Evolutionary conservation across 495 filamentous ascomycete genomes (phyloP).

Genomic region (Aspergillus cristatus): DNA sequence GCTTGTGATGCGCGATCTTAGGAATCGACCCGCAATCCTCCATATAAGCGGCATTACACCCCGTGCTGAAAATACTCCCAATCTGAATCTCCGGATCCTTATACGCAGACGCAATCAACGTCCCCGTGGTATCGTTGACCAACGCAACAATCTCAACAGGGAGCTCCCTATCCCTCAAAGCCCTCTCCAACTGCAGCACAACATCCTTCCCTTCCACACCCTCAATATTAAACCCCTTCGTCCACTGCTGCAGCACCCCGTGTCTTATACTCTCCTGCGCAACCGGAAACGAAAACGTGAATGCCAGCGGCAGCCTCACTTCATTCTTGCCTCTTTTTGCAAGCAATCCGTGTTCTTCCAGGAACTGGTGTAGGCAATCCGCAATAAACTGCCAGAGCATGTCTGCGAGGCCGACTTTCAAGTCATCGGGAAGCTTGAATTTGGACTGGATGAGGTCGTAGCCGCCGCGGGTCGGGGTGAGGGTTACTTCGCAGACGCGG

Average conservation of each 20-base stretch:
- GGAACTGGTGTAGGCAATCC: conserved; percentile 76
- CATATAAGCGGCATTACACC: conserved; percentile 95
- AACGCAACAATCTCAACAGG: conserved; percentile 80
- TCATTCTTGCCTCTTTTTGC: too few species aligned
- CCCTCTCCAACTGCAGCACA: conserved; percentile 80
- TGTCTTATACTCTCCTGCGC: conserved; percentile 82
- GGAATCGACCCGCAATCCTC: conserved; percentile 74
- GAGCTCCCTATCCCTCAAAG: conserved; percentile 63
- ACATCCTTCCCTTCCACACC: conserved; percentile 89
- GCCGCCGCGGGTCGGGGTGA: conserved; percentile 71
- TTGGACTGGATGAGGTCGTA: conserved; percentile 92
- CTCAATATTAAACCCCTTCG: conserved; percentile 86
- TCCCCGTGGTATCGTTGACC: conserved; percentile 93
- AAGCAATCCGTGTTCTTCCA: conserved; percentile 60
- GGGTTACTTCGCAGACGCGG: conserved; percentile 80
- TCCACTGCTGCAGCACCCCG: conserved; percentile 88
- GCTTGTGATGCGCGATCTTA: conserved; percentile 72
- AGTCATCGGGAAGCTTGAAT: conserved; percentile 78
- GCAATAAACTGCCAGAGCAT: conserved; percentile 90
- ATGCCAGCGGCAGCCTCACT: conserved; percentile 62
- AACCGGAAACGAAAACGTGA: conserved; percentile 92
- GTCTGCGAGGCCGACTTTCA: conserved; percentile 75
- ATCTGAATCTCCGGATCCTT: conserved; percentile 76
- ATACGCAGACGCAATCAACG: conserved; percentile 85
- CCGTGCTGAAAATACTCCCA: conserved; percentile 93